Percentiles rank a stretch among this genome's conserved stretches.
phyloP scores from a whole-genome alignment of 257 asterid genomes.

The Solanum acaule region DNA sequence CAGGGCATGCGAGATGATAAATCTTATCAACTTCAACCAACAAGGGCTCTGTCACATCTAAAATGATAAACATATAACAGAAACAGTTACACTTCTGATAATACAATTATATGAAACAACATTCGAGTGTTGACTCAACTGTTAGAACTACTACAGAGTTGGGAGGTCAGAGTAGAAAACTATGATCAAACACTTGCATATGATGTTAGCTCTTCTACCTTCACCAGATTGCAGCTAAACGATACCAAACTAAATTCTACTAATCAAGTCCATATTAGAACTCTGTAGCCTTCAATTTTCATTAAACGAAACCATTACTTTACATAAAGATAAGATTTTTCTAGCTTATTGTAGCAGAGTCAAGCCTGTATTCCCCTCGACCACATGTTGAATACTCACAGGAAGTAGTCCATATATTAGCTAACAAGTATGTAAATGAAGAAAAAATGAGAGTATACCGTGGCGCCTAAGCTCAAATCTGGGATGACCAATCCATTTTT shows the following conservation, averaged over 20 bases:
- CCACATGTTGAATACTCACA: background rate
- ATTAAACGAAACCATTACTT: background rate
- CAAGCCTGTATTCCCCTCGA: background rate
- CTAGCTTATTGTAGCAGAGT: background rate
- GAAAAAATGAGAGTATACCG: conserved; percentile 15
- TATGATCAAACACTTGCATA: background rate
- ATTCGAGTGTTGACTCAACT: background rate
- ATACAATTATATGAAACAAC: background rate
- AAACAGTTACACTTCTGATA: background rate
- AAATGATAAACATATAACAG: background rate
- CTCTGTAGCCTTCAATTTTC: background rate
- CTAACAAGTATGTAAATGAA: background rate
- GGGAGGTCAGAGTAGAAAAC: background rate
- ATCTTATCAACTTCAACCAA: conserved; percentile 80
- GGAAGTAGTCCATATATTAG: background rate
- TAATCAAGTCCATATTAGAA: background rate
- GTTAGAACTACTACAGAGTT: background rate
- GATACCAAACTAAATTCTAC: background rate
- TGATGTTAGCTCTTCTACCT: background rate
- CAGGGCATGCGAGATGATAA: conserved; percentile 98
- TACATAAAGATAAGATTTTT: background rate
- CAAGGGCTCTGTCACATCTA: conserved; percentile 88
- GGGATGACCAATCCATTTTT: conserved; percentile 46
- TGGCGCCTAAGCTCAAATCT: conserved; percentile 49
- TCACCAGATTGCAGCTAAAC: background rate